Percentiles rank a stretch among this genome's conserved stretches.
phyloP scores from a whole-genome alignment of 2,329 filamentous ascomycete species.

The Tolypocladium album region DNA sequence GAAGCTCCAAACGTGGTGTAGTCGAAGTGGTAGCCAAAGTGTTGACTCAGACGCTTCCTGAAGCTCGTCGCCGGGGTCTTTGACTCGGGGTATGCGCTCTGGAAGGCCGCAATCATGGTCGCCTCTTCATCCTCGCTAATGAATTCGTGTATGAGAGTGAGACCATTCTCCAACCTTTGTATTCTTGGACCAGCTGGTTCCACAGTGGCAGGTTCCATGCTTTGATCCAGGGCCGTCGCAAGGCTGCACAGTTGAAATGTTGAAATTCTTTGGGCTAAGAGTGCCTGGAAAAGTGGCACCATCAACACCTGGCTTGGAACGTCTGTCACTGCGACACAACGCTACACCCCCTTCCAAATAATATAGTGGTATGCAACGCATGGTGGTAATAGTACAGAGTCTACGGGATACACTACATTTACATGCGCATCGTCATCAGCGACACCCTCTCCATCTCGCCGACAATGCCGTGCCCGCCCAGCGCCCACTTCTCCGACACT shows the following conservation, averaged over 20 bases:
- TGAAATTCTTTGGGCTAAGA: background rate
- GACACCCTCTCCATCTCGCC: slow-evolving; percentile 72
- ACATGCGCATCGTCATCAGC: slow-evolving; percentile 37
- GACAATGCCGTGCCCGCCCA: slow-evolving; percentile 71
- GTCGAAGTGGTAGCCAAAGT: slow-evolving; percentile 47
- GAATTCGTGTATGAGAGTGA: background rate
- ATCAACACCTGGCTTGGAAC: background rate
- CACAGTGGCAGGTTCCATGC: background rate
- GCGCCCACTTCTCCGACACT: slow-evolving; percentile 73
- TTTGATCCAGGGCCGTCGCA: background rate
- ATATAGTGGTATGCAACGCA: background rate
- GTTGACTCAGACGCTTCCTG: slow-evolving; percentile 9
- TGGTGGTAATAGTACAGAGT: slow-evolving; percentile 12
- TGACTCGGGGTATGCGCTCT: background rate
- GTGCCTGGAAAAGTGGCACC: background rate
- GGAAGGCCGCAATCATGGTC: background rate
- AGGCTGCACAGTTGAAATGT: background rate
- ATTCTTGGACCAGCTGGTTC: background rate
- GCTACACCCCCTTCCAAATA: background rate
- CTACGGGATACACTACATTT: slow-evolving; percentile 13
- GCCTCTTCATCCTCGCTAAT: background rate
- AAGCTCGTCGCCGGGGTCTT: background rate
- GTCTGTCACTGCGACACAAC: background rate
- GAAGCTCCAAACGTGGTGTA: slow-evolving; percentile 47
- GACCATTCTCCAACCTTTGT: background rate